Conservation (phyloP, 257 asterid species). For the Asclepias syriaca region DNA sequence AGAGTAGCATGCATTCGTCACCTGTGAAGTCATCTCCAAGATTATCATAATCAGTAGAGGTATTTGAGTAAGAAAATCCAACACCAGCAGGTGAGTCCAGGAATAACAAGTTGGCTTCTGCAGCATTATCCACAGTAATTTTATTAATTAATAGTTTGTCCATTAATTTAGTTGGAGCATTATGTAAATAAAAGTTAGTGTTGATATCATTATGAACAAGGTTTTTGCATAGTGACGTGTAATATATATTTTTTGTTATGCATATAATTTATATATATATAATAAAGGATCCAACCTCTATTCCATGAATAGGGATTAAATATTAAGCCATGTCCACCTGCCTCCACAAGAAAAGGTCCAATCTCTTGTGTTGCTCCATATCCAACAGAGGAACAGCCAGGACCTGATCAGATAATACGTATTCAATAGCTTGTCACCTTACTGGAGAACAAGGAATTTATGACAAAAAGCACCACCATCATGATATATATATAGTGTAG, state of each 20-base stretch:
- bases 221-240: background rate
- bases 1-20: slow-evolving; percentile 14
- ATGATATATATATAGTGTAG: background rate
- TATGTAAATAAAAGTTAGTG: background rate
- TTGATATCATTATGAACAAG: background rate
- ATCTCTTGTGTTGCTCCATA: slow-evolving; percentile 97
- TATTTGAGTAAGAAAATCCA: slow-evolving; percentile 81
- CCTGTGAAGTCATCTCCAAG: slow-evolving; percentile 88
- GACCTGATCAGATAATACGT: slow-evolving; percentile 50
- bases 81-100: slow-evolving; percentile 91
- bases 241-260: background rate
- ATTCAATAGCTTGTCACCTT: slow-evolving; percentile 19
- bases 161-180: background rate
- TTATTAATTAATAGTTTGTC: background rate
- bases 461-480: background rate
- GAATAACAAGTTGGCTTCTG: slow-evolving; percentile 91
- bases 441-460: slow-evolving; percentile 7
- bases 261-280: background rate
- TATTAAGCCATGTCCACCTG: slow-evolving; percentile 45
- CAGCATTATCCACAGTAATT: slow-evolving; percentile 23
- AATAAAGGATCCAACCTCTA: slow-evolving; percentile 45
- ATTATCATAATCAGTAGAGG: slow-evolving; percentile 58
- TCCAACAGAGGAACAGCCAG: slow-evolving; percentile 98
- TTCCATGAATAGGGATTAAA: slow-evolving; percentile 80
- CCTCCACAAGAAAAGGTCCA: slow-evolving; percentile 79